These are phyloP conservation scores for Aegilops sharonensis DNA, from an alignment of 176 grass and related monocot species.

Conservation along the genomic window DNA sequence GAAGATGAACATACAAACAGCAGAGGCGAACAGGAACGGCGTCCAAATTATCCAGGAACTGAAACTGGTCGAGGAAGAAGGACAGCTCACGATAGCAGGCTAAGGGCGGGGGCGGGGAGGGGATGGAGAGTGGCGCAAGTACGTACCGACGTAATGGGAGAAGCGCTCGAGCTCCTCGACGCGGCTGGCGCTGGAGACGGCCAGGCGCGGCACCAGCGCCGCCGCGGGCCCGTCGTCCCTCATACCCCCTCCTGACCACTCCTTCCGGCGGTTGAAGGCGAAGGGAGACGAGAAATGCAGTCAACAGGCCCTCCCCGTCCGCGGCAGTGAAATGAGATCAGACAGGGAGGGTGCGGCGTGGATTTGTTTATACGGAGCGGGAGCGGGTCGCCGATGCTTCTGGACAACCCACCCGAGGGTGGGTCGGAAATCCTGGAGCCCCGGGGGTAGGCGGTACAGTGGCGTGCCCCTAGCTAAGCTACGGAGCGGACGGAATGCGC, in stretches of 20 bases:
- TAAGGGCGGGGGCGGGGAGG: too few relatives aligned
- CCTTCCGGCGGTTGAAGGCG: too few relatives aligned
- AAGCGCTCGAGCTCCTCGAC: conserved; percentile 76
- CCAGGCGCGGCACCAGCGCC: conserved; percentile 48
- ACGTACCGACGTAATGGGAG: conserved; percentile 83
- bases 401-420: neutral
- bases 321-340: neutral
- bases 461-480: neutral
- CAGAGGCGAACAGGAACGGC: neutral
- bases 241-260: conserved; percentile 10
- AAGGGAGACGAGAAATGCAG: neutral
- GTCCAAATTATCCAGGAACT: neutral
- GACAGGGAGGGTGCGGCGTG: neutral
- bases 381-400: neutral
- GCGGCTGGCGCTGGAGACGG: conserved; percentile 46
- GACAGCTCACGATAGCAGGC: too few relatives aligned
- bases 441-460: neutral
- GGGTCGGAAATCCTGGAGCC: neutral
- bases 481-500: too few relatives aligned
- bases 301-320: neutral
- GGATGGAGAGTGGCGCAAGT: too few relatives aligned
- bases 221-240: conserved; percentile 26
- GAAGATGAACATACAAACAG: neutral
- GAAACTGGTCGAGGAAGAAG: neutral
- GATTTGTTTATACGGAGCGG: neutral